phyloP scores from a whole-genome alignment of 805 yeast genomes.

The Wickerhamiella australiensis region DNA sequence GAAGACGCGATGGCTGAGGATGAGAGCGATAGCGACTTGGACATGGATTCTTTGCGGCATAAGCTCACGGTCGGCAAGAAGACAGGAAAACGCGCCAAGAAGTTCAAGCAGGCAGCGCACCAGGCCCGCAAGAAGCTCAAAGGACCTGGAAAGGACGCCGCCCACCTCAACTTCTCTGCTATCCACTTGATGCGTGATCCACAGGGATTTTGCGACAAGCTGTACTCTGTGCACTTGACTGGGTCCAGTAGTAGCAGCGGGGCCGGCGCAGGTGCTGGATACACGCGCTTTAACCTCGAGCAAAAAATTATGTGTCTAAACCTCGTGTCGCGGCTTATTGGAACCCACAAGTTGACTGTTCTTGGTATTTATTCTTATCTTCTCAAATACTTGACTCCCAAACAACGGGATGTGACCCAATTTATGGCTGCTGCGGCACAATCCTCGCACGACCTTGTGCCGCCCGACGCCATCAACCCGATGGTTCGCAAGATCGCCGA shows the following conservation, averaged over 20 bases:
- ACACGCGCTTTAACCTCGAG: conserved; percentile 65
- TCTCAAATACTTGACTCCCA: conserved; percentile 83
- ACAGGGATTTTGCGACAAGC: conserved; percentile 87
- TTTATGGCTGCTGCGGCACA: conserved; percentile 96
- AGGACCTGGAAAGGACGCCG: conserved; percentile 42
- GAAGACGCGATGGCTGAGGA: conserved; percentile 69
- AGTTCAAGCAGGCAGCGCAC: conserved; percentile 62
- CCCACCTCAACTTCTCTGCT: conserved; percentile 84
- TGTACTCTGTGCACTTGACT: conserved; percentile 55
- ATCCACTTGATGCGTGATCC: conserved; percentile 91
- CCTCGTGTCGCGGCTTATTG: conserved; percentile 75
- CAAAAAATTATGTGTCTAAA: conserved; percentile 84
- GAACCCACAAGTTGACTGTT: conserved; percentile 86
- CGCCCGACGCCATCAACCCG: conserved; percentile 77
- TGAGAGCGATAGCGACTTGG: conserved; percentile 54
- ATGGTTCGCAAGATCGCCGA: conserved; percentile 88
- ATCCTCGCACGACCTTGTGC: conserved; percentile 91
- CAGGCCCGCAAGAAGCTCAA: conserved; percentile 41
- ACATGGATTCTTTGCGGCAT: conserved; percentile 63
- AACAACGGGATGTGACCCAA: conserved; percentile 87
- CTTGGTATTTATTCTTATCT: conserved; percentile 82
- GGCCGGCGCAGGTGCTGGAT: conserved; percentile 36
- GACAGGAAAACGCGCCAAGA: conserved; percentile 65
- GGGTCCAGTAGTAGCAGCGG: neutral
- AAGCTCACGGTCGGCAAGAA: conserved; percentile 75